These are phyloP conservation scores for Metroxylon sagu DNA, from an alignment of 176 grass and related monocot species.

Conservation along the genomic window DNA sequence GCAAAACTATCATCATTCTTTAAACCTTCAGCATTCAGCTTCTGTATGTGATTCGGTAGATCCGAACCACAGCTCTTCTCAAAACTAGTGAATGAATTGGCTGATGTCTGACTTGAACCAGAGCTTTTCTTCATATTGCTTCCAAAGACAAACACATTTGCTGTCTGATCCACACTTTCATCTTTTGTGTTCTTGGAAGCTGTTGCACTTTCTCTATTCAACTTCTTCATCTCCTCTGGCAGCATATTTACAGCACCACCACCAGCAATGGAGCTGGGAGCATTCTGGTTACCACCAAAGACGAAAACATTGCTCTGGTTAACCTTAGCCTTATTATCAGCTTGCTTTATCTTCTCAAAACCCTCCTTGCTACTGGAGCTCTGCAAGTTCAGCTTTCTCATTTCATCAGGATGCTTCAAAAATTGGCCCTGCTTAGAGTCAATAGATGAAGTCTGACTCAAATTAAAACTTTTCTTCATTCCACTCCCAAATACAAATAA, in stretches of 20 bases:
- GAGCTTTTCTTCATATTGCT: conserved; percentile 26
- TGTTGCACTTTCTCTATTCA: conserved; percentile 33
- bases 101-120: conserved; percentile 33
- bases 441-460: conserved; percentile 11
- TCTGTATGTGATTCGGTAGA: conserved; percentile 3
- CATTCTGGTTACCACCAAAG: conserved; percentile 17
- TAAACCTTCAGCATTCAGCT: conserved; percentile 17
- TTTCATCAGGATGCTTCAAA: conserved; percentile 30
- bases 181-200: conserved; percentile 28
- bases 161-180: conserved; percentile 18
- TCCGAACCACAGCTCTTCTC: conserved; percentile 23
- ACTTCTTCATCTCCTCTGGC: conserved; percentile 47
- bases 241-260: conserved; percentile 15
- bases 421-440: conserved; percentile 28
- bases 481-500: neutral
- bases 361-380: conserved; percentile 4
- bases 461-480: neutral
- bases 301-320: neutral
- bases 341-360: conserved; percentile 3
- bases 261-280: conserved; percentile 19
- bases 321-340: conserved; percentile 5
- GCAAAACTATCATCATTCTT: conserved; percentile 16
- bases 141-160: conserved; percentile 45
- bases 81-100: conserved; percentile 9
- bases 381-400: conserved; percentile 48